Conservation (phyloP, 768 basidiomycete species). For the Krasilnikovozyma curviuscula region DNA sequence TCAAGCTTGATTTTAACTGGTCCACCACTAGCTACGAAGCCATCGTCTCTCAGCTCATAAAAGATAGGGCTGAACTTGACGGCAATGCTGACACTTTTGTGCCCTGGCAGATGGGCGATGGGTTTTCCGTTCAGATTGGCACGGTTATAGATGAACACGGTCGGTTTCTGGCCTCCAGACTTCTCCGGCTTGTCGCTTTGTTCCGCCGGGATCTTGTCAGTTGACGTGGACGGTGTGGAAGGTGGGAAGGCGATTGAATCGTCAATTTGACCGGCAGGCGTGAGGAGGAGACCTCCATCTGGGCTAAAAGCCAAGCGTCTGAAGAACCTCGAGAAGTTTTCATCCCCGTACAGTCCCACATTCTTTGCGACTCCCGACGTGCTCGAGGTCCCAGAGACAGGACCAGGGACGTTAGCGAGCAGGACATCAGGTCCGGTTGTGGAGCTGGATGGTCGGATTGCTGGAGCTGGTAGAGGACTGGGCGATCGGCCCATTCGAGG, state of each 20-base stretch:
- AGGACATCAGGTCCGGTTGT: slow-evolving; percentile 1
- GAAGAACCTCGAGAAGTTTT: slow-evolving; percentile 90
- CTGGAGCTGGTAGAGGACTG: slow-evolving; percentile 9
- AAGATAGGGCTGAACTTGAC: slow-evolving; percentile 84
- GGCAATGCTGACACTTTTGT: slow-evolving; percentile 86
- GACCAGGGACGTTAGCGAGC: too few relatives aligned
- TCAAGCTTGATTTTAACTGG: slow-evolving; percentile 42
- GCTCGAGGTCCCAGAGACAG: too few relatives aligned
- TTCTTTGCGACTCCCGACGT: background rate
- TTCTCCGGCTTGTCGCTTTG: slow-evolving; percentile 12
- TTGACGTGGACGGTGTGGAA: background rate
- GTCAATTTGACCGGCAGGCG: slow-evolving; percentile 93
- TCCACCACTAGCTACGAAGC: slow-evolving; percentile 30
- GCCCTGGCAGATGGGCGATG: slow-evolving; percentile 83
- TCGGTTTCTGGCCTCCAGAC: slow-evolving; percentile 32
- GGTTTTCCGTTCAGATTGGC: slow-evolving; percentile 86
- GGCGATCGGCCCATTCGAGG: slow-evolving; percentile 22
- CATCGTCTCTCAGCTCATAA: slow-evolving; percentile 58
- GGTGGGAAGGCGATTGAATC: slow-evolving; percentile 44
- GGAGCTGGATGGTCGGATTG: slow-evolving; percentile 5
- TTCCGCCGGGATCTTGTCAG: background rate
- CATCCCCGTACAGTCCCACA: slow-evolving; percentile 81
- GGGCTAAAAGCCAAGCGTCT: slow-evolving; percentile 81
- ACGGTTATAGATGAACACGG: slow-evolving; percentile 85
- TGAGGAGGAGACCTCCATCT: slow-evolving; percentile 79